Evolutionary conservation across 164 flowering plant species (phyloP).

Genomic region (Nymphaea colorata): DNA sequence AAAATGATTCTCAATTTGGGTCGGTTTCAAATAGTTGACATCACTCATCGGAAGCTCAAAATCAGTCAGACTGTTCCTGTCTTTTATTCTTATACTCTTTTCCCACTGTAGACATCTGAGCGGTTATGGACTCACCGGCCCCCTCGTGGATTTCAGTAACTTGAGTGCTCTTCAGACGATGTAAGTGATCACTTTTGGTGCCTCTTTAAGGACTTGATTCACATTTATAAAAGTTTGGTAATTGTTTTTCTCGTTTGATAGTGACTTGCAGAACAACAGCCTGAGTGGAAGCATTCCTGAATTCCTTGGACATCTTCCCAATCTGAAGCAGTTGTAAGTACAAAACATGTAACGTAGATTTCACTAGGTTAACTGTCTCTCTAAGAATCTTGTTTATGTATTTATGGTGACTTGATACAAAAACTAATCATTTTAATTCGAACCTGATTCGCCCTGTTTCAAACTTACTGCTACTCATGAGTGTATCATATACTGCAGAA

Average conservation of each 20-base stretch:
- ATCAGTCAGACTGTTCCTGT: too few species aligned
- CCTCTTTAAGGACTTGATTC: too few species aligned
- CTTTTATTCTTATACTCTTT: not conserved
- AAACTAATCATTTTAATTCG: too few species aligned
- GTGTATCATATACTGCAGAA: constrained; percentile 7
- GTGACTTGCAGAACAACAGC: constrained; percentile 21
- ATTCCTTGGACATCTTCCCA: constrained; percentile 15
- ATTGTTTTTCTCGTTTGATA: not conserved
- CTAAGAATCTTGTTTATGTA: too few species aligned
- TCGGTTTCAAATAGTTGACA: too few species aligned
- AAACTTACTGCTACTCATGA: not conserved
- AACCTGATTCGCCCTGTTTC: not conserved
- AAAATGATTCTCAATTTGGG: not conserved
- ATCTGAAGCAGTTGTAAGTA: constrained; percentile 23
- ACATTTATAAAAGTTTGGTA: too few species aligned
- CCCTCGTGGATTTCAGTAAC: constrained; percentile 32
- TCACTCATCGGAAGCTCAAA: too few species aligned
- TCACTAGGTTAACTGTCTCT: too few species aligned
- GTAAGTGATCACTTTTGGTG: constrained; percentile 11
- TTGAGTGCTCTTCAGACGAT: constrained; percentile 31
- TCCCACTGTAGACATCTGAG: constrained; percentile 16
- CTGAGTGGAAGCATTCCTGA: constrained; percentile 24
- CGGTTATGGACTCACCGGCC: constrained; percentile 19
- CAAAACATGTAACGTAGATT: too few species aligned
- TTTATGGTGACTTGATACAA: not conserved